A percentile compares a stretch with the other conserved stretches of the same genome.
Conservation (phyloP, 1,139 yeast genomes). For the Kodamaea suecica region DNA sequence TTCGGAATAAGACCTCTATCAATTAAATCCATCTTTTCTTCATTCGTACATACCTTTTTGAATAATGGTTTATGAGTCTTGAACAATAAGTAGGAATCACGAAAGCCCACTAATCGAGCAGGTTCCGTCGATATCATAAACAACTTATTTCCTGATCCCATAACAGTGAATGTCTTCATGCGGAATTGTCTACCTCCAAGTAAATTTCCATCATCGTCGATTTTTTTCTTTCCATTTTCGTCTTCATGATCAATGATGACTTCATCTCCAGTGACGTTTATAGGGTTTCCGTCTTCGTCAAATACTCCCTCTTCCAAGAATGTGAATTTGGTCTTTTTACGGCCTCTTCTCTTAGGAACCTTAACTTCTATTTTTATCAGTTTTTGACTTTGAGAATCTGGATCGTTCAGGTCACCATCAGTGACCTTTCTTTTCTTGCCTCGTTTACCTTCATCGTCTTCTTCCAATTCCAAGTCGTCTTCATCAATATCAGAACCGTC, state of each 20-base stretch:
- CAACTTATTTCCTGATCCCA: slow-evolving; percentile 67
- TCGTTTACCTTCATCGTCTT: slow-evolving; percentile 15
- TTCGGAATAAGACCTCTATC: slow-evolving; percentile 81
- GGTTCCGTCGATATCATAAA: slow-evolving; percentile 96
- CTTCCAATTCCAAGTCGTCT: slow-evolving; percentile 19
- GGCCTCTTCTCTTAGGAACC: slow-evolving; percentile 43
- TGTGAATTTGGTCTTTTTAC: slow-evolving; percentile 41
- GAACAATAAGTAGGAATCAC: slow-evolving; percentile 88
- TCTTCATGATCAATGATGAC: slow-evolving; percentile 72
- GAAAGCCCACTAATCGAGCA: slow-evolving; percentile 89
- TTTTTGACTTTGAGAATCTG: slow-evolving; percentile 2
- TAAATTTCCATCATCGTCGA: slow-evolving; percentile 65
- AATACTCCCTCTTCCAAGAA: slow-evolving; percentile 38
- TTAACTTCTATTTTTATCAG: not conserved
- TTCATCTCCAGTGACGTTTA: slow-evolving; percentile 72
- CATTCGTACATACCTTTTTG: slow-evolving; percentile 72
- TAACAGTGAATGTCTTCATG: slow-evolving; percentile 76
- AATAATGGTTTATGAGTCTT: slow-evolving; percentile 75
- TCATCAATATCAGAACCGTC: slow-evolving; percentile 24
- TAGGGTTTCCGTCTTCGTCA: slow-evolving; percentile 51
- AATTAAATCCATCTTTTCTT: slow-evolving; percentile 79
- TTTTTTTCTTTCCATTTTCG: slow-evolving; percentile 73
- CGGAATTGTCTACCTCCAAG: slow-evolving; percentile 76
- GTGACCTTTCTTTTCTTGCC: slow-evolving; percentile 12
- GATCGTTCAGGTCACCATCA: slow-evolving; percentile 3